These are phyloP conservation scores for Auriscalpium vulgare DNA, from an alignment of 768 basidiomycete genomes.

Conservation along the genomic window DNA sequence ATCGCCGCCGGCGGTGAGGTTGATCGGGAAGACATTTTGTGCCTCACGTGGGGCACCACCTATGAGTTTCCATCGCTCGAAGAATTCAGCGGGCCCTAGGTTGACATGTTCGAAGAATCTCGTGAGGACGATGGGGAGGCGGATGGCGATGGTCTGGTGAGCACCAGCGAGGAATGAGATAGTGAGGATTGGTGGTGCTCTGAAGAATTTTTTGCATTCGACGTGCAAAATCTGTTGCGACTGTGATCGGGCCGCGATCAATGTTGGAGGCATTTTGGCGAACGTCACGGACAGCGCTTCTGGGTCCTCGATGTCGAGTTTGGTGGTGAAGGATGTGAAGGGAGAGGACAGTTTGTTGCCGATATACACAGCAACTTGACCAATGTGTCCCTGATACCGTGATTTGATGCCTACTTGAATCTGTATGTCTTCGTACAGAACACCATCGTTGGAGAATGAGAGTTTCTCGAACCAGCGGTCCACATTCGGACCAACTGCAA, in stretches of 20 bases:
- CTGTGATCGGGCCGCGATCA: conserved; percentile 76
- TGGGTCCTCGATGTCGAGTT: conserved; percentile 62
- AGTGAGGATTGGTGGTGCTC: conserved; percentile 65
- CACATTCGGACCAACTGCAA: conserved; percentile 62
- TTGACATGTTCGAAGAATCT: conserved; percentile 95
- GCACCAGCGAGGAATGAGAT: conserved; percentile 91
- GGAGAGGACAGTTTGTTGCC: conserved; percentile 91
- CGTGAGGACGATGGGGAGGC: conserved; percentile 78
- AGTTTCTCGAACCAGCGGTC: conserved; percentile 89
- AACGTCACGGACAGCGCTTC: conserved; percentile 77
- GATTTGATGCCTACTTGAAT: conserved; percentile 96
- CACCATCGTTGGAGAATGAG: conserved; percentile 71
- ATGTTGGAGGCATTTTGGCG: conserved; percentile 83
- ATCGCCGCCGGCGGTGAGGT: conserved; percentile 55
- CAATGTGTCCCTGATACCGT: conserved; percentile 90
- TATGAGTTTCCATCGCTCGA: conserved; percentile 96
- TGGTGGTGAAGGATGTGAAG: conserved; percentile 87
- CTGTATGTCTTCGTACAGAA: conserved; percentile 92
- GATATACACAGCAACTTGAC: conserved; percentile 89
- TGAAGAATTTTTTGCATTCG: conserved; percentile 88
- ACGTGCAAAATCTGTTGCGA: conserved; percentile 90
- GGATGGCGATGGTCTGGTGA: conserved; percentile 76
- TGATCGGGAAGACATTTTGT: conserved; percentile 80
- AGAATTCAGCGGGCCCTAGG: conserved; percentile 79
- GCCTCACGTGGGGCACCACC: conserved; percentile 92